Base-by-base conservation (phyloP, 371 early-diverging fungal genomes). In the Zopfochytrium polystomum region DNA sequence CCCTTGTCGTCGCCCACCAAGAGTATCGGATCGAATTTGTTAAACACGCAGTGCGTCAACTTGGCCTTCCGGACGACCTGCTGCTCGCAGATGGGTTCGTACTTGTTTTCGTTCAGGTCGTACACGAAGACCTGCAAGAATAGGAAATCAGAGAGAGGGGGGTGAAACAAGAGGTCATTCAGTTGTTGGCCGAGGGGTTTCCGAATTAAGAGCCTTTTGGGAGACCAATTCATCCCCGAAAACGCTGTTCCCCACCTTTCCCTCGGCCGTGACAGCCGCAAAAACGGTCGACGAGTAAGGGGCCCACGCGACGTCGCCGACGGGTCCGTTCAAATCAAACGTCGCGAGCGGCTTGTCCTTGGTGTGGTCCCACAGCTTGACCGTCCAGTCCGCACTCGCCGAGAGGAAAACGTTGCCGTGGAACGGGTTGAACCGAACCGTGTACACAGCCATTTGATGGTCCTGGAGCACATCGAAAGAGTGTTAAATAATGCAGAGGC, bases 291-390 rank as follows among this genome's bases (percentile, higher is more conserved):
- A 72, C 2, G 80, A 79, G 64, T 76, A 80, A 9, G 83, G 83
- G 6, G 80, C 78, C 82, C 82, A 82, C 2, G 79, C 80, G 23
- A 83, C 70, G 44, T 81, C 81, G 27, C 80, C 79, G n/a, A 82
- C 80, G 23, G 75, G 61, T 22, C 73, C 65, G 55, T 68, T 70
- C 46, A 83, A 60, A 48, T 83, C 83, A 63, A 82, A 83, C 20
- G 74, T 68, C 66, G 76, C 67, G 27, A 80, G 60, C 0, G 83
- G 74, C 51, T 77, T 77, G 38, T 55, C 25, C 18, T 70, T 62
- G 52, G 70, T 66, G 59, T 80, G 78, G 58, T 83, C 80, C 83
- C 83, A 83, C 31, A 83, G 66, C 59, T 80, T 79, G 2, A 83
- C 81, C 0, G 82, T 82, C 83, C 83, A 83, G 53, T 83, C 83